Conservation (phyloP, 2,329 filamentous ascomycete genomes). For the Malbranchea zuffiana region DNA sequence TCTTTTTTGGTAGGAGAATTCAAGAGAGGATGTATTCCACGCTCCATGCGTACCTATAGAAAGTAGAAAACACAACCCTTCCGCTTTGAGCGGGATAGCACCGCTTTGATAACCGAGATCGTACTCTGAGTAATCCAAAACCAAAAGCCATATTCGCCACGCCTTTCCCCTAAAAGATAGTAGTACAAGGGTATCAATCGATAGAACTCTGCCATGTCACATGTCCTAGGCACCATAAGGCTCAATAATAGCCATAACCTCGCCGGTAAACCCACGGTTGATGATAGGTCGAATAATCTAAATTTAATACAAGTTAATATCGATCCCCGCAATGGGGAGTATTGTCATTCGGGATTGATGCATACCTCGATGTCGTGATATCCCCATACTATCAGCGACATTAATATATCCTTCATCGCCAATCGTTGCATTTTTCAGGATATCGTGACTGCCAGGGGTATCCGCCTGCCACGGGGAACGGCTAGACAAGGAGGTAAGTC, state of each 20-base stretch:
- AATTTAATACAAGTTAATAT: constrained; percentile 1
- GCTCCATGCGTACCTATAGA: too few relatives aligned
- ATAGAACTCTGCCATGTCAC: neutral
- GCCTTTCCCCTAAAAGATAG: too few relatives aligned
- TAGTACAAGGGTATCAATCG: too few relatives aligned
- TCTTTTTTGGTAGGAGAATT: too few relatives aligned
- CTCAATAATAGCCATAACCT: constrained; percentile 18
- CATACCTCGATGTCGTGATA: constrained; percentile 32
- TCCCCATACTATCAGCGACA: constrained; percentile 32
- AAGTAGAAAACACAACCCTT: too few relatives aligned
- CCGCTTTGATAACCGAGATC: too few relatives aligned
- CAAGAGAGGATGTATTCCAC: too few relatives aligned
- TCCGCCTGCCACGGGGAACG: constrained; percentile 33
- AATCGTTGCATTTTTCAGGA: constrained; percentile 22
- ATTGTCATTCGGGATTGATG: constrained; percentile 7
- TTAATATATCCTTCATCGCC: constrained; percentile 37
- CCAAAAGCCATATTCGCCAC: too few relatives aligned
- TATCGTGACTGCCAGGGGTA: constrained; percentile 20
- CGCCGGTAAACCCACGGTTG: constrained; percentile 26
- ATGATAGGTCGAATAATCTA: constrained; percentile 35
- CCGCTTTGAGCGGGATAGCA: too few relatives aligned
- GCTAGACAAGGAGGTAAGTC: constrained; percentile 19
- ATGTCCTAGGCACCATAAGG: neutral
- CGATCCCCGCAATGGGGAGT: constrained; percentile 2
- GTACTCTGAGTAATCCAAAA: too few relatives aligned